Evolutionary conservation across 78 protist genomes (phyloP).

Genomic region (Cavenderia fasciculata): DNA sequence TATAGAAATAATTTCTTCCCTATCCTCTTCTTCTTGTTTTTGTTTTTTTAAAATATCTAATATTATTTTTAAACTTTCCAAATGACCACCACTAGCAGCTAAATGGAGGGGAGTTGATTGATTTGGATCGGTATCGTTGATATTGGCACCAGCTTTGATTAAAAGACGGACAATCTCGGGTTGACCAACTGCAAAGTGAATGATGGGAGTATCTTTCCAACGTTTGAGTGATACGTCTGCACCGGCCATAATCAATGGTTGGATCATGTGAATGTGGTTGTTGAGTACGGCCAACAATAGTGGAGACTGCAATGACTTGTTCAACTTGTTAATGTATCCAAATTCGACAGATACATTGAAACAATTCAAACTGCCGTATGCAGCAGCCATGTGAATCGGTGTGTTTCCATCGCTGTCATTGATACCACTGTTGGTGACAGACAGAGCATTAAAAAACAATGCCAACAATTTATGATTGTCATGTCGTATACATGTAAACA

Average conservation of each 20-base stretch:
- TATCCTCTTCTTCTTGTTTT: too few relatives aligned
- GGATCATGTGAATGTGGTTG: background rate
- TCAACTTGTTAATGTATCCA: background rate
- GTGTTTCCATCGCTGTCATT: conserved; percentile 42
- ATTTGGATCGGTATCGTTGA: background rate
- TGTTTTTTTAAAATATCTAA: too few relatives aligned
- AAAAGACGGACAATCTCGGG: too few relatives aligned
- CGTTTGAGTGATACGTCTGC: too few relatives aligned
- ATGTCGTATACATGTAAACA: background rate
- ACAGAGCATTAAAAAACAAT: background rate
- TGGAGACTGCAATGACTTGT: conserved; percentile 20
- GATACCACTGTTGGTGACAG: background rate
- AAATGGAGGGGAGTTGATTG: conserved; percentile 22
- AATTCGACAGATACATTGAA: background rate
- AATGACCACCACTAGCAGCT: conserved; percentile 23
- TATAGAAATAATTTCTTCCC: too few relatives aligned
- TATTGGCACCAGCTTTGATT: too few relatives aligned
- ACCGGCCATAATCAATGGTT: background rate
- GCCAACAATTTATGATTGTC: background rate
- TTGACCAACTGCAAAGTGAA: too few relatives aligned
- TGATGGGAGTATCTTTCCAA: too few relatives aligned
- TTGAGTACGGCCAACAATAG: conserved; percentile 27
- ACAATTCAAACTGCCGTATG: conserved; percentile 5
- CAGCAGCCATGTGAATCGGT: conserved; percentile 10
- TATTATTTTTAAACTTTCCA: too few relatives aligned